Base-by-base conservation (phyloP, 2,329 filamentous ascomycete species). In the Diatrype stigma region DNA sequence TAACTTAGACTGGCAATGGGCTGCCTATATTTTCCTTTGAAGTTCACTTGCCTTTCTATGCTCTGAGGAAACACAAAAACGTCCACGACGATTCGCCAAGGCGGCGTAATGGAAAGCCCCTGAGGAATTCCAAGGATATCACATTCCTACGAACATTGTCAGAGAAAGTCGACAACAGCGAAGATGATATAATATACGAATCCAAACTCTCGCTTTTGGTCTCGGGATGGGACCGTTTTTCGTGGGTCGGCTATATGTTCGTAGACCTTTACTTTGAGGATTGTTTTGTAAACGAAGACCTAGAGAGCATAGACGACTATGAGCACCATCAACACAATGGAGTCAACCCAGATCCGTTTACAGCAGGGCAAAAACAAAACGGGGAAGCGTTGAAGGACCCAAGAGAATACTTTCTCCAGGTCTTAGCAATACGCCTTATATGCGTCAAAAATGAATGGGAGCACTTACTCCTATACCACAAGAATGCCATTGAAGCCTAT, bases 201-300 rank as follows among this genome's bases (percentile, higher is more conserved):
- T 42, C 51, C 6, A 49, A 48, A 0, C 2, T 53, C 26, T 55
- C 53, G 11, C 50, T 37, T 23, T 22, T 55, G 11, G 38, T 55
- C 23, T 51, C 42, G 21, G 53, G 53, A 2, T 42, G 32, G 30
- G 46, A 42, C 26, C 23, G 21, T 17, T 34, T 34, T 21, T 53
- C 51, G 3, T 55, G 53, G 53, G 16, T 45, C 1, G 53, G 42
- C 3, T 47, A 53, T 21, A 30, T 53, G 11, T 51, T 55, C 16
- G 48, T 49, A n/a, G 53, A 55, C 19, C 17, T 32, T 3, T 55
- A 55, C 23, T 55, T 53, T 10, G 48, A 49, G 19, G 45, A 47
- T 12, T 37, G 16, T 16, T 6, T 35, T 22, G 21, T 19, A 11
- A 46, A 51, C 16, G 51, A 48, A 17, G 28, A 49, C n/a, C 17